These are phyloP conservation scores for Vitis hybrid DNA, from an alignment of 177 flowering plant genomes.

Conservation along the genomic window DNA sequence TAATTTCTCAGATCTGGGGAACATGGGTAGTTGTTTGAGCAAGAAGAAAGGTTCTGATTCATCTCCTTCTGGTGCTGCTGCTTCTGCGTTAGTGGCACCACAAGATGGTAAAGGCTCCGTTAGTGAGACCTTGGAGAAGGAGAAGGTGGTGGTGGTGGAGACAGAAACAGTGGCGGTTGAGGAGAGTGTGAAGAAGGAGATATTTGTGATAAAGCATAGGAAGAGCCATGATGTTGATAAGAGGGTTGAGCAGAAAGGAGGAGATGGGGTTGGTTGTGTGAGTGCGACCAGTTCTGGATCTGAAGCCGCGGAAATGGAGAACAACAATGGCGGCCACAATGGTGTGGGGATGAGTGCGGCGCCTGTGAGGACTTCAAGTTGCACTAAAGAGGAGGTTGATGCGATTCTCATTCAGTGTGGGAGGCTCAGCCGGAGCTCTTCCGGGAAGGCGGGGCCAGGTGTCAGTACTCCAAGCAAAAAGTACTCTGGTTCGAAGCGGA, in stretches of 20 bases:
- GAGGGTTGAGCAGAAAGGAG: slow-evolving; percentile 2
- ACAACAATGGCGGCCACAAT: background rate
- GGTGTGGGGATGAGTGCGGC: background rate
- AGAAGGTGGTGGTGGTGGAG: slow-evolving; percentile 15
- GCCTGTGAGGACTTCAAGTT: slow-evolving; percentile 74
- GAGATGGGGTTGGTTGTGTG: background rate
- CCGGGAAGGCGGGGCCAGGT: slow-evolving; percentile 33
- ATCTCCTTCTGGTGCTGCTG: slow-evolving; percentile 7
- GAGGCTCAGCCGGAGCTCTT: slow-evolving; percentile 88
- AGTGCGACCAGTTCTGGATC: background rate
- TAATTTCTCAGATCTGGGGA: background rate
- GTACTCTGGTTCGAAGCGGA: slow-evolving; percentile 84
- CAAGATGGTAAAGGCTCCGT: too few species aligned
- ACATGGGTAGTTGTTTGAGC: slow-evolving; percentile 76
- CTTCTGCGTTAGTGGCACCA: background rate
- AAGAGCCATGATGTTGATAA: slow-evolving; percentile 49
- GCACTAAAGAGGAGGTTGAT: slow-evolving; percentile 91
- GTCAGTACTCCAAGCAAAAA: slow-evolving; percentile 23
- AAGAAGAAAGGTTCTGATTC: slow-evolving; percentile 39
- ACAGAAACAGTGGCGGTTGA: background rate
- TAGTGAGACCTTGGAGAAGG: slow-evolving; percentile 9
- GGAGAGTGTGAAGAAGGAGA: slow-evolving; percentile 50
- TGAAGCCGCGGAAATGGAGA: background rate
- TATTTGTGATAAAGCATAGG: slow-evolving; percentile 57
- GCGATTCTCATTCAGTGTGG: slow-evolving; percentile 95